A percentile compares a stretch with the other conserved stretches of the same genome.
Conservation (phyloP, 768 basidiomycete species). For the Pisolithus orientalis region DNA sequence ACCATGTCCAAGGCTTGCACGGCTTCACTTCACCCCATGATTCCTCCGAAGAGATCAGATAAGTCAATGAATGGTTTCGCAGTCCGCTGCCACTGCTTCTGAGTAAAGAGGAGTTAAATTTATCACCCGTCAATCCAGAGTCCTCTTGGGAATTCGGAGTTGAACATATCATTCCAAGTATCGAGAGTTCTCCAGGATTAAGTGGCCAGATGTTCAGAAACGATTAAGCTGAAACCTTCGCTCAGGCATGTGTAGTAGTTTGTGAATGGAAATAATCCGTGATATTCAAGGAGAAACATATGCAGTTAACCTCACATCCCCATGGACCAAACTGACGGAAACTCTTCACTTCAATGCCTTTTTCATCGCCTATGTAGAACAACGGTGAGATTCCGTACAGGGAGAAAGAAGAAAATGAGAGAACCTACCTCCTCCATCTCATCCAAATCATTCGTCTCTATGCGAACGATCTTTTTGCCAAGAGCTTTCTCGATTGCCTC, state of each 20-base stretch:
- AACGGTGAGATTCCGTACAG: background rate
- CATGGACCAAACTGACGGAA: background rate
- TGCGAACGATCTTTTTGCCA: constrained; percentile 71
- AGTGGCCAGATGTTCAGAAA: too few species aligned
- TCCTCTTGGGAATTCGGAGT: too few species aligned
- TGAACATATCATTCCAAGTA: too few species aligned
- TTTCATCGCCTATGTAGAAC: constrained; percentile 63
- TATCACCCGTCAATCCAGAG: too few species aligned
- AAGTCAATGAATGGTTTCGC: too few species aligned
- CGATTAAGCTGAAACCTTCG: too few species aligned
- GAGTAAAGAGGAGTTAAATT: too few species aligned
- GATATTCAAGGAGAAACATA: background rate
- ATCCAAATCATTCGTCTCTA: constrained; percentile 87
- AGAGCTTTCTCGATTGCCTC: constrained; percentile 79
- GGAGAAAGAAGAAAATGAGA: background rate
- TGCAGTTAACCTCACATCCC: background rate
- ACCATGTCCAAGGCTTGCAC: too few species aligned
- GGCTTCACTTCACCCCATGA: too few species aligned
- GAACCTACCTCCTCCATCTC: constrained; percentile 83
- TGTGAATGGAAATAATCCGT: background rate
- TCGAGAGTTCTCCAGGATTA: too few species aligned
- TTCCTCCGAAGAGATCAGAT: too few species aligned
- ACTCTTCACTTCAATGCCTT: constrained; percentile 57
- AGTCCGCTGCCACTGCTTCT: too few species aligned
- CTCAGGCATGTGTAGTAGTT: background rate